Conservation (phyloP, 345 rosid species). For the Acer yangbiense region DNA sequence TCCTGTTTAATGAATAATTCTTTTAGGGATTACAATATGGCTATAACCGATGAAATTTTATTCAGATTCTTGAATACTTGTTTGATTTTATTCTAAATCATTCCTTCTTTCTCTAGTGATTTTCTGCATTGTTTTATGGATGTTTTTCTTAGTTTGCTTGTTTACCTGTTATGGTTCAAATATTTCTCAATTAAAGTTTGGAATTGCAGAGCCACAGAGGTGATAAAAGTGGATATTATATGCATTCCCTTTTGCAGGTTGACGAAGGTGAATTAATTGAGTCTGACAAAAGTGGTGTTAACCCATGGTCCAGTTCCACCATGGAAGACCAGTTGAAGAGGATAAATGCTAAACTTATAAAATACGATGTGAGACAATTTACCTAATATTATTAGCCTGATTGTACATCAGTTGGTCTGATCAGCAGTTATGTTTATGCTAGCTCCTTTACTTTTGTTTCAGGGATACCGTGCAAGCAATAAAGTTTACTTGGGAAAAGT, state of each 20-base stretch:
- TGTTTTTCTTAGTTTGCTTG: not conserved
- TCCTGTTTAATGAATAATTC: not conserved
- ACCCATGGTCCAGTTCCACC: slow-evolving; percentile 78
- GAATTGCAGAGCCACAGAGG: not conserved
- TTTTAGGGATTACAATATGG: not conserved
- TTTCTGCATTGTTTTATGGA: not conserved
- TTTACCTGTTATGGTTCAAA: slow-evolving; percentile 3
- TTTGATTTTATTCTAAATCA: not conserved
- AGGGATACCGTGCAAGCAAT: slow-evolving; percentile 72
- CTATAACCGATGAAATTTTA: not conserved
- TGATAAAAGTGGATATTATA: slow-evolving; percentile 6
- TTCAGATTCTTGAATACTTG: not conserved
- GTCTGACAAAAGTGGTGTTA: slow-evolving; percentile 31
- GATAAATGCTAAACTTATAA: slow-evolving; percentile 51
- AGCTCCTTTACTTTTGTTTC: slow-evolving; percentile 31
- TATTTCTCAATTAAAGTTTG: not conserved
- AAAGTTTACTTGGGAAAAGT: slow-evolving; percentile 75
- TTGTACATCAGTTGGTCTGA: slow-evolving; percentile 19
- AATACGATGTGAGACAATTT: slow-evolving; percentile 56
- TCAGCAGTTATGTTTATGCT: slow-evolving; percentile 9
- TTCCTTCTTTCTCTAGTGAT: not conserved
- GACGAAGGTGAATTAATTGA: slow-evolving; percentile 27
- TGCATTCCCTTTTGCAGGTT: slow-evolving; percentile 38
- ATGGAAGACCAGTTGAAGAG: slow-evolving; percentile 46
- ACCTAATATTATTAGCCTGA: not conserved